Base-by-base conservation (phyloP, 495 filamentous ascomycete species). In the Penicillium turbatum region DNA sequence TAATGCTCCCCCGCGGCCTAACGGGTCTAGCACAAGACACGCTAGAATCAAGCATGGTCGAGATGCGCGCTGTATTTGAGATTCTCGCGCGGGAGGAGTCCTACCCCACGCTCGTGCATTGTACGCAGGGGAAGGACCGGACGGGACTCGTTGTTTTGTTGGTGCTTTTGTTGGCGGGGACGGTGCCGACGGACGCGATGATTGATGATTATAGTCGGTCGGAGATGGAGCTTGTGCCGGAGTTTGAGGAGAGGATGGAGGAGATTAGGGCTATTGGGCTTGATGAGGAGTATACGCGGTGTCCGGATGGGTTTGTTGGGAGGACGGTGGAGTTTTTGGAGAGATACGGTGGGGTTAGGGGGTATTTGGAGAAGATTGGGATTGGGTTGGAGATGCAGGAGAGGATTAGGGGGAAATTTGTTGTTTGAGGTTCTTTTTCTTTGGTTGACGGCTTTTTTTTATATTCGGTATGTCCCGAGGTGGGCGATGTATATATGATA, bases 61-160 rank as follows among this genome's bases (percentile, higher is more conserved):
- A 92, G 67, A 80, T 96, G 16, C 76, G 73, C 6, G 63, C 79
- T 24, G 60, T 81, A 7, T 82, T 86, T 38, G 73, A 79, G 5
- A 44, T 81, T 9, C 65, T 82, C 30, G 72, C 75, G 7, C 56
- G 73, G 4, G 57, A 71, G 5, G 52, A 58, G 3, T 68, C 75
- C 13, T 85, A 84, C 36, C 88, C 88, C 0, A 54, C 82, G 5
- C 63, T 92, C 3, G 63, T 92, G 5, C 90, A 93, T 72, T 95
- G 90, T 70, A 91, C 89, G 3, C 88, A 93, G 63, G 90, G 90
- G 32, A 96, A 96, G 61, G 90, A 95, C 63, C 81, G 89, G 0
- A 93, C 90, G 0, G 90, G 90, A 0, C 71, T 93, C 2, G 72
- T 88, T 19, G 67, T 89, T n/a, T 68, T 85, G 10, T 72, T 95